Evolutionary conservation across 2,329 filamentous ascomycete species (phyloP), one percentile per base, ranked within the genome.

Genomic region (Alternaria viburni): DNA sequence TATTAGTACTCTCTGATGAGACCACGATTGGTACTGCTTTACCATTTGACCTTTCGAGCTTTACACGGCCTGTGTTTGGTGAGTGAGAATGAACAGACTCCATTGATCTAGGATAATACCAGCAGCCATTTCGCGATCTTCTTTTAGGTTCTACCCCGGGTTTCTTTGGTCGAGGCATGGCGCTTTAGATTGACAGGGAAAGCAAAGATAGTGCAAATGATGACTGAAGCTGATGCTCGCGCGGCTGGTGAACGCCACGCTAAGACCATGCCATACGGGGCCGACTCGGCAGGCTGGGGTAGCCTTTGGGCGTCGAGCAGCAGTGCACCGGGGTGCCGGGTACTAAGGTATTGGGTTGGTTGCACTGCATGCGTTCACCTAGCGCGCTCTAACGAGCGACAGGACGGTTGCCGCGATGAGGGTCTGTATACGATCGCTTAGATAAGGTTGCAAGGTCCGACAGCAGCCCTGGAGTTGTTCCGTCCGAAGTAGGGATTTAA

Each of bases 31-130:
- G 30, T 21, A 25, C 41, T 54, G 17, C 57, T 72, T 74, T 82
- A 86, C 85, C 92, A 95, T 83, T 94, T 94, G 67, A 92, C 87
- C 79, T 92, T 95, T 64, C 91, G 87, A 67, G 87, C 86, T 82
- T 94, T 94, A 82, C 92, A 94, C 12, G 90, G 91, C 90, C 91
- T 93, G 51, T 62, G 13, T 26, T 44, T 10, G n/a, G 26, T 43
- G 44, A 50, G 30, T 52, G 26, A 3, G 51, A n/a, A 19, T 13
- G 23, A 28, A 6, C 9, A 19, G 10, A 10, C 49, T 32, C 11
- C 12, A 13, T 21, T 41, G 32, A 36, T 46, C 52, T 56, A 50
- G 21, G 43, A 41, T 44, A 41, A 80, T 80, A 89, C 89, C 89
- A 91, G 77, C 89, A 91, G 51, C 89, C 89, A 71, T 88, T 90